Conservation (phyloP, 768 basidiomycete species). For the Tephrocybe sp. region DNA sequence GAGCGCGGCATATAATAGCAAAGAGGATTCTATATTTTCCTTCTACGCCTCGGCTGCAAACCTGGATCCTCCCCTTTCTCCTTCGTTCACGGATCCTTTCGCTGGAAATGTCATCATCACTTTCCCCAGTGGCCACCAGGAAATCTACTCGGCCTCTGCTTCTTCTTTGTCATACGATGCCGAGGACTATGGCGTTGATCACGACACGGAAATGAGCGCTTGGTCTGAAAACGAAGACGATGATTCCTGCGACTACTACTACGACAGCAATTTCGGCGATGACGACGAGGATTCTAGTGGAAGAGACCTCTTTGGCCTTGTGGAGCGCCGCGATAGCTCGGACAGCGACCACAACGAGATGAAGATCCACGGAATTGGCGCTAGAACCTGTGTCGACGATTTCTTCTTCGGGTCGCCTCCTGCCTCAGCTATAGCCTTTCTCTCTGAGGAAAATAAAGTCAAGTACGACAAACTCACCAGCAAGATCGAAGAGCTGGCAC, state of each 20-base stretch:
- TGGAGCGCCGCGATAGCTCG: not conserved
- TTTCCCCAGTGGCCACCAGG: not conserved
- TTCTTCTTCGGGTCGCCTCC: not conserved
- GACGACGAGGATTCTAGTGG: not conserved
- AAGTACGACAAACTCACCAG: conserved; percentile 1
- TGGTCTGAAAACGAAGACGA: not conserved
- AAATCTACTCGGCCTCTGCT: not conserved
- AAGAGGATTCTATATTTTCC: not conserved
- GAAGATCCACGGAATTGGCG: not conserved
- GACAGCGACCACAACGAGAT: not conserved
- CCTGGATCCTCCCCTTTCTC: not conserved
- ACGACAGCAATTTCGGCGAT: not conserved
- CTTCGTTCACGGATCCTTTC: conserved; percentile 2
- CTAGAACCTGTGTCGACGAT: not conserved
- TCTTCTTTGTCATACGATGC: not conserved
- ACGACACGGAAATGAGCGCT: not conserved
- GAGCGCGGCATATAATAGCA: not conserved
- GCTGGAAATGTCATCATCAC: not conserved
- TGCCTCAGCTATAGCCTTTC: not conserved
- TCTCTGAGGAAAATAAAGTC: not conserved
- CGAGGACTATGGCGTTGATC: not conserved
- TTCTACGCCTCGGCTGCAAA: not conserved
- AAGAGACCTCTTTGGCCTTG: not conserved
- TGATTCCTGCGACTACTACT: not conserved
- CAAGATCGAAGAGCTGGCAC: conserved; percentile 4